Base-by-base conservation (phyloP, 805 yeast species). In the Candida tibetensis region DNA sequence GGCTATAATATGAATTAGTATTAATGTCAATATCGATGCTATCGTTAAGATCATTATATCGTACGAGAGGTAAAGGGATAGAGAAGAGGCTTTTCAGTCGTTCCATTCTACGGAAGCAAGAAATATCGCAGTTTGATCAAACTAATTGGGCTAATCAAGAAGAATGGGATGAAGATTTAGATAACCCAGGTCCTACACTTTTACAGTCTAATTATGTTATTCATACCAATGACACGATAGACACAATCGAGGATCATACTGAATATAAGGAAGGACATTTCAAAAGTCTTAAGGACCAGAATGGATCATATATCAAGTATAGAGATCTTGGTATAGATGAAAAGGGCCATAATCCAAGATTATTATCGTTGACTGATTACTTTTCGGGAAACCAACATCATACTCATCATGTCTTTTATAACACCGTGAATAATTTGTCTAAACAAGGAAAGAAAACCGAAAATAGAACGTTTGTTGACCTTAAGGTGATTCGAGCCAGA, bases 401-500 rank as follows among this genome's bases (percentile, higher is more conserved):
- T 45, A 55, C 64, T 3, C 64, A 62, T 42, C 66, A 62, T 45
- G 64, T 66, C 4, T 59, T 66, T 41, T 51, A 53, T 31, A 66
- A 66, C n/a, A 58, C 57, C 21, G 48, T 49, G 28, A 57, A 51
- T 36, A 47, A 40, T 25, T 44, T 48, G 31, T 45, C 47, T 37
- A 43, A 51, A 28, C 62, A 58, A 41, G 72, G 64, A 8, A 57
- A 57, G 36, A 51, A 53, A 34, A 53, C 61, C 2, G 72, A 66
- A 37, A 66, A 60, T 41, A 47, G 68, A 27, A 63, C 71, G 25
- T 69, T 69, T 43, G 64, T 61, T 1, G 97, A 90, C 57, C 62
- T 87, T 3, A 74, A 82, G 41, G 72, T 86, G 5, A 71, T 91
- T 7, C 77, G 76, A 39, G 65, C 88, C 6, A 57, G 64, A 3